Percentiles rank a stretch among this genome's conserved stretches.
These are phyloP conservation scores for Pyrenochaeta sp. DNA, from an alignment of 2,329 filamentous ascomycete genomes.

Conservation along the genomic window DNA sequence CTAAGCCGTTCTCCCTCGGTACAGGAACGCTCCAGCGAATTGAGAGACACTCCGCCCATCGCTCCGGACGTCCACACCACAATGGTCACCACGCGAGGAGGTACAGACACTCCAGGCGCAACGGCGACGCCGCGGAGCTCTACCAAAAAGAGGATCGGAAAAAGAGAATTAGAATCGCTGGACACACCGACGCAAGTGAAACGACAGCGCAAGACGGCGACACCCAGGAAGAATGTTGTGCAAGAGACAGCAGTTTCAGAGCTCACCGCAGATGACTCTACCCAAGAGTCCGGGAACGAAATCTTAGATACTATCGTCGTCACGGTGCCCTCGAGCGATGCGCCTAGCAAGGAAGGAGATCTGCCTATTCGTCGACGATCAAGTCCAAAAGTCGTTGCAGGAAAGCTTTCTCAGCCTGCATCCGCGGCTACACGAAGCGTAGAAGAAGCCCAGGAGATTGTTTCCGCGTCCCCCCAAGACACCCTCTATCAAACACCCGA, in stretches of 20 bases:
- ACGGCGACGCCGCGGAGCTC: constrained; percentile 36
- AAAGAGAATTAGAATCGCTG: constrained; percentile 39
- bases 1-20: constrained; percentile 42
- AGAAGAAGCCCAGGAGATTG: constrained; percentile 13
- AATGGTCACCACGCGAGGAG: constrained; percentile 49
- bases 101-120: constrained; percentile 35
- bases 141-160: constrained; percentile 30
- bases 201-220: constrained; percentile 33
- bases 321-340: constrained; percentile 9
- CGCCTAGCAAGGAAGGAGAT: constrained; percentile 15
- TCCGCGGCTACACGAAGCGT: constrained; percentile 11
- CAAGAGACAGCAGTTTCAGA: constrained; percentile 1
- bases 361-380: constrained; percentile 31
- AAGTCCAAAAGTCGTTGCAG: constrained; percentile 34
- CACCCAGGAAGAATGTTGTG: constrained; percentile 18
- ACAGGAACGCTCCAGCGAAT: constrained; percentile 29
- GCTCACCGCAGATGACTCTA: constrained; percentile 5
- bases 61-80: constrained; percentile 18
- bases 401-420: constrained; percentile 18
- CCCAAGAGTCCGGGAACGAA: constrained; percentile 19
- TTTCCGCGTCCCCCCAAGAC: constrained; percentile 22
- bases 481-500: constrained; percentile 33
- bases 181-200: constrained; percentile 41
- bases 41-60: constrained; percentile 18
- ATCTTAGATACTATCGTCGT: constrained; percentile 18